Evolutionary conservation across 2,329 filamentous ascomycete genomes (phyloP), one percentile per base, ranked within the genome.

Genomic region (Scytalidium lignicola): DNA sequence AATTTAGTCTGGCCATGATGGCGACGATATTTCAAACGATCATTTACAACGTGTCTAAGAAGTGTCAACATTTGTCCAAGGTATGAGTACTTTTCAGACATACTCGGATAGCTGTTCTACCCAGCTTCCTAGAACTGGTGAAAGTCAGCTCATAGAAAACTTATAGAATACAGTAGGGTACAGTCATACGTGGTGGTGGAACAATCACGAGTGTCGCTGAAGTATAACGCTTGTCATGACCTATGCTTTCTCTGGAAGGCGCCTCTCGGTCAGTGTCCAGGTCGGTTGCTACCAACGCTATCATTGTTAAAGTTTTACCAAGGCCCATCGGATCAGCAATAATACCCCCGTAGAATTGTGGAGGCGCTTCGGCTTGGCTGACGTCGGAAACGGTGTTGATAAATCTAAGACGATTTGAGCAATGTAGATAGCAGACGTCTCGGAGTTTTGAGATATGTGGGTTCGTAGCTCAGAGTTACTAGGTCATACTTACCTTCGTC

Each of bases 311-410:
- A 0, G 76, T 70, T 52, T 80, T 80, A 0, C 77, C 77, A 69
- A 79, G 72, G 0, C 77, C 77, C 76, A 79, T 80, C 46, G 79
- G 75, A 54, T 80, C 76, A 0, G 76, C 76, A 1, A 80, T 57
- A 9, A 80, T 70, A 44, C 61, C 69, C 18, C 86, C 86, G 9
- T 81, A 72, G 2, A 80, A 81, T 56, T 88, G 79, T 1, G 76
- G 72, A 0, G 86, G 86, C 40, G 78, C 73, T 37, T 75, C 67
- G 19, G 70, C 68, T 53, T 80, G 72, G 10, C 77, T 73, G 26
- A 83, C 74, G 1, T 85, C 85, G 4, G 88, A 95, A 58, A 96
- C 89, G 49, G 95, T 81, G 57, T 96, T 91, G 57, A 83, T 80
- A 65, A 85, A 95, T 17, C 76, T 62, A 1, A 6, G 54, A 57